Evolutionary conservation across 73 alveolate genomes (phyloP).

Genomic region (Effrenium voratum): DNA sequence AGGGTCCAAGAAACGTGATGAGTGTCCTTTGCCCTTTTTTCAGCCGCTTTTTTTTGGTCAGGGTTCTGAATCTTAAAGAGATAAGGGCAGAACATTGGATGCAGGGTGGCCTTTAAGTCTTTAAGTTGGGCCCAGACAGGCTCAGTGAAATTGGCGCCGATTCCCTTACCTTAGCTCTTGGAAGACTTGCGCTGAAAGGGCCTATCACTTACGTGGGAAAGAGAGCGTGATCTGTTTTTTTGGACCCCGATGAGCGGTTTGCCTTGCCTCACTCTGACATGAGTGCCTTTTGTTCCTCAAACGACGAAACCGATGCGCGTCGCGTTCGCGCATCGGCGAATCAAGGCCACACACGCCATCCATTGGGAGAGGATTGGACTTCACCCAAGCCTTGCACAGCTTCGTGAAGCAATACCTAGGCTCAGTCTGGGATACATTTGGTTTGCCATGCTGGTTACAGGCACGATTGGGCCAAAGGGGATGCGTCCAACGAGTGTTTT

Average conservation of each 20-base stretch:
- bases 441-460: not conserved
- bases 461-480: too few species aligned
- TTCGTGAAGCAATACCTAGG: conserved; percentile 58
- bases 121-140: too few species aligned
- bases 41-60: too few species aligned
- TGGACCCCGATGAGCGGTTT: too few species aligned
- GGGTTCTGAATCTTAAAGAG: too few species aligned
- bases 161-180: not conserved
- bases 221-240: not conserved
- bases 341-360: conserved; percentile 49
- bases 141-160: too few species aligned
- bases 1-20: too few species aligned
- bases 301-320: not conserved
- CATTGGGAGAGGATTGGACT: conserved; percentile 56
- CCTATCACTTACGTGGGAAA: not conserved
- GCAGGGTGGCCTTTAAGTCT: too few species aligned
- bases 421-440: not conserved
- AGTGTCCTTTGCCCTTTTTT: too few species aligned
- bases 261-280: not conserved
- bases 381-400: conserved; percentile 65
- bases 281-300: not conserved
- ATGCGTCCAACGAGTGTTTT: too few species aligned
- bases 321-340: not conserved
- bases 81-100: too few species aligned
- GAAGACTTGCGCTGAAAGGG: not conserved